A percentile compares a stretch with the other conserved stretches of the same genome.
Evolutionary conservation across 2,329 filamentous ascomycete genomes (phyloP).

Genomic region (Plenodomus lindquistii): DNA sequence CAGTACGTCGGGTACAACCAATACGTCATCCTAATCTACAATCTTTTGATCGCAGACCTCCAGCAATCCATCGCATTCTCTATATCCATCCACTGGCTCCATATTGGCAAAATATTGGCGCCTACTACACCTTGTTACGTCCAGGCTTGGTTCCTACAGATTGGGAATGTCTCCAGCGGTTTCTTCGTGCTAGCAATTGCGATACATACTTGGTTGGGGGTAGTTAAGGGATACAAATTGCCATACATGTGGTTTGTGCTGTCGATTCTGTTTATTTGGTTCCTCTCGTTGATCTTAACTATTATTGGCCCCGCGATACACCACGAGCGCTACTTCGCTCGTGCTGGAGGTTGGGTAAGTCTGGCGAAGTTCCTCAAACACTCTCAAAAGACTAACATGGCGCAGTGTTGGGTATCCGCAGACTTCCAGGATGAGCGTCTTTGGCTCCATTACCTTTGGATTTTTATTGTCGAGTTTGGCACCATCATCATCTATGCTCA

Average conservation of each 20-base stretch:
- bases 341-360: conserved; percentile 52
- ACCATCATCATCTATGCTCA: conserved; percentile 54
- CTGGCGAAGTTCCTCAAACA: not conserved
- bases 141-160: conserved; percentile 57
- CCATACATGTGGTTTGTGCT: conserved; percentile 51
- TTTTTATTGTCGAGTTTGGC: conserved; percentile 58
- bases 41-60: conserved; percentile 58
- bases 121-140: conserved; percentile 53
- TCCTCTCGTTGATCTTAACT: conserved; percentile 51
- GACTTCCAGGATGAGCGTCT: conserved; percentile 51
- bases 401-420: conserved; percentile 54
- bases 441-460: conserved; percentile 59
- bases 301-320: conserved; percentile 52
- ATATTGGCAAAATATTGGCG: conserved; percentile 49
- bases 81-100: conserved; percentile 54
- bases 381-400: not conserved
- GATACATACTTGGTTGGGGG: conserved; percentile 56
- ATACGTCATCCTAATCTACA: conserved; percentile 59
- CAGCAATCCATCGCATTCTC: conserved; percentile 56
- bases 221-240: conserved; percentile 54
- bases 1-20: conserved; percentile 59
- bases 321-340: conserved; percentile 50
- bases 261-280: conserved; percentile 52
- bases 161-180: conserved; percentile 58
- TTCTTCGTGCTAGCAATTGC: conserved; percentile 59